Conservation (phyloP, 306 rosid genomes). For the Clitoria ternatea region DNA sequence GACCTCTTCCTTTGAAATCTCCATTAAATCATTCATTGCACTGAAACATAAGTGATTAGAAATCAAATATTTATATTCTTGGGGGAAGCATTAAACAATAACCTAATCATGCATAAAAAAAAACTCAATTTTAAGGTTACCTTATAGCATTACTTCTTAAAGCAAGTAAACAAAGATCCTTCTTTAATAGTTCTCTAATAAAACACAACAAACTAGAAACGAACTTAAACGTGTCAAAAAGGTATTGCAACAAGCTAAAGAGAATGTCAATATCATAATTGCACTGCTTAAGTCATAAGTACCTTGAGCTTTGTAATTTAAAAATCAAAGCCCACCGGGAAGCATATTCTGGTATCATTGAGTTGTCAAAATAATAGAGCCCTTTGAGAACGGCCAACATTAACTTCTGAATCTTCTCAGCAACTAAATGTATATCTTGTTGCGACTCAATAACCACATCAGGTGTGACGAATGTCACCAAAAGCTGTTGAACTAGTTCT, state of each 20-base stretch:
- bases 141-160: slow-evolving; percentile 57
- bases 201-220: slow-evolving; percentile 66
- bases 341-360: slow-evolving; percentile 57
- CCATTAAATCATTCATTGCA: slow-evolving; percentile 54
- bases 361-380: slow-evolving; percentile 36
- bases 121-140: slow-evolving; percentile 33
- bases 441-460: slow-evolving; percentile 33
- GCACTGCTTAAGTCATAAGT: slow-evolving; percentile 17
- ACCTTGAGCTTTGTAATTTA: slow-evolving; percentile 53
- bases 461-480: slow-evolving; percentile 44
- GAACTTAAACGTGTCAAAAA: slow-evolving; percentile 32
- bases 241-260: slow-evolving; percentile 14
- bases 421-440: slow-evolving; percentile 38
- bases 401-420: slow-evolving; percentile 55
- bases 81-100: slow-evolving; percentile 9
- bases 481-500: slow-evolving; percentile 42
- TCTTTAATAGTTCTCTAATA: slow-evolving; percentile 48
- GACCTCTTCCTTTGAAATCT: slow-evolving; percentile 58
- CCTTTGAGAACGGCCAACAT: slow-evolving; percentile 68
- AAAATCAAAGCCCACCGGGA: slow-evolving; percentile 75
- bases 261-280: slow-evolving; percentile 9
- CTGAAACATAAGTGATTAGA: slow-evolving; percentile 44
- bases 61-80: slow-evolving; percentile 10
- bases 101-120: not conserved
- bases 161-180: slow-evolving; percentile 44